Evolutionary conservation across 164 flowering plant genomes (phyloP), one percentile per base, ranked within the genome.

Genomic region (Aristolochia contorta): DNA sequence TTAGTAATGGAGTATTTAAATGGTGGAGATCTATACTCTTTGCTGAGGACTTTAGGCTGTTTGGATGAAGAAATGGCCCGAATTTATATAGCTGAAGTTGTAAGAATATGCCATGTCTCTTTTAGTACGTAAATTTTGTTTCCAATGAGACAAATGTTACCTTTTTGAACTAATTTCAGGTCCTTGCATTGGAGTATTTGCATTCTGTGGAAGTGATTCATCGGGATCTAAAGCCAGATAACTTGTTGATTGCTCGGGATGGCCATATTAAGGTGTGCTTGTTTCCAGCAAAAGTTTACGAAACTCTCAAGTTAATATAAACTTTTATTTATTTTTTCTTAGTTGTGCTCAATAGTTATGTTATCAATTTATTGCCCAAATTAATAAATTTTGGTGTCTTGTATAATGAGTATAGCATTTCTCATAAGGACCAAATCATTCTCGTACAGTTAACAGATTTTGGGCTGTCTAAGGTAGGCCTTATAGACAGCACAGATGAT

Each of bases 401-500:
- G 43, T 37, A 37, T 37, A 37, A 37, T 37, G 43, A 37, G 43
- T 37, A 37, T 37, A 37, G 16, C 16, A 60, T 51, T 62, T 74
- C 74, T 78, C 79, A 69, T 66, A 71, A 69, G 67, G 63, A 43
- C 69, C 75, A 78, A 72, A 78, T 79, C 27, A 67, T 78, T 71
- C 48, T 79, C 63, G 76, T 73, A 77, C 99, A 94, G 99, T 83
- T 94, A 85, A 91, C 99, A 84, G 99, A 94, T 83, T 94, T 94
- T 82, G 99, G 99, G 67, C 96, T 94, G 55, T 94, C 99, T 23
- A 89, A 80, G 66, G 96, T 94, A 79, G 99, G 99, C 57, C 96
- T 94, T 43, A 94, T 94, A 60, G 74, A 85, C 76, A 91, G 97
- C 74, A 94, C 97, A 18, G 96, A 91, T 70, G 97, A 94, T 77